Evolutionary conservation across 2,329 filamentous ascomycete species (phyloP).

Genomic region (Corinectria fuckeliana): DNA sequence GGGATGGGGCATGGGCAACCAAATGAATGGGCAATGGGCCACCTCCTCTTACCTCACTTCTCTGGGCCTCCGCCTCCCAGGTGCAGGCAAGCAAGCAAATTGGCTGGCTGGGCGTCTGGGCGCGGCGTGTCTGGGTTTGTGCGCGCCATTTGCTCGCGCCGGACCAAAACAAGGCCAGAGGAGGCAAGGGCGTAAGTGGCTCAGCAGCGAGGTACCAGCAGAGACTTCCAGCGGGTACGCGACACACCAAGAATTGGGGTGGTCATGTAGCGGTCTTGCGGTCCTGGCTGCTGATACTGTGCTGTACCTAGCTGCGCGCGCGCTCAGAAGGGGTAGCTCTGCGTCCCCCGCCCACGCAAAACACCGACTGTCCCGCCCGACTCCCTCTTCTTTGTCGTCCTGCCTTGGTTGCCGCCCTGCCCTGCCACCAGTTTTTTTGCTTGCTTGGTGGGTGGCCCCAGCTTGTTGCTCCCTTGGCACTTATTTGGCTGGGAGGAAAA

Average conservation of each 20-base stretch:
- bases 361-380: slow-evolving; percentile 34
- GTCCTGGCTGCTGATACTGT: slow-evolving; percentile 46
- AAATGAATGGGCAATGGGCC: slow-evolving; percentile 3
- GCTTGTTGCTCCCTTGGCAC: slow-evolving; percentile 1
- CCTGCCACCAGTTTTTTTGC: slow-evolving; percentile 29
- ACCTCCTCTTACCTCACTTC: not conserved
- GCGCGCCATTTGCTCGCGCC: slow-evolving; percentile 36
- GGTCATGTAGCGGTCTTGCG: slow-evolving; percentile 43
- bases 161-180: slow-evolving; percentile 37
- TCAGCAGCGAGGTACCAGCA: slow-evolving; percentile 40
- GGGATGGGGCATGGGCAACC: slow-evolving; percentile 12
- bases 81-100: slow-evolving; percentile 34
- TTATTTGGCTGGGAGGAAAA: slow-evolving; percentile 13
- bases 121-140: slow-evolving; percentile 34
- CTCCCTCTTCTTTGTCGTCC: slow-evolving; percentile 38
- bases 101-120: slow-evolving; percentile 36
- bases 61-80: slow-evolving; percentile 9
- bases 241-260: slow-evolving; percentile 45
- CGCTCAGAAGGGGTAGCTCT: slow-evolving; percentile 40
- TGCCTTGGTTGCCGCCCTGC: slow-evolving; percentile 20
- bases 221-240: slow-evolving; percentile 47
- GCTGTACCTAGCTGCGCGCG: slow-evolving; percentile 41
- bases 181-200: slow-evolving; percentile 36
- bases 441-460: slow-evolving; percentile 2
- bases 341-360: slow-evolving; percentile 38